phyloP scores from a whole-genome alignment of 495 filamentous ascomycete species.

The Aspergillus bertholletiae region DNA sequence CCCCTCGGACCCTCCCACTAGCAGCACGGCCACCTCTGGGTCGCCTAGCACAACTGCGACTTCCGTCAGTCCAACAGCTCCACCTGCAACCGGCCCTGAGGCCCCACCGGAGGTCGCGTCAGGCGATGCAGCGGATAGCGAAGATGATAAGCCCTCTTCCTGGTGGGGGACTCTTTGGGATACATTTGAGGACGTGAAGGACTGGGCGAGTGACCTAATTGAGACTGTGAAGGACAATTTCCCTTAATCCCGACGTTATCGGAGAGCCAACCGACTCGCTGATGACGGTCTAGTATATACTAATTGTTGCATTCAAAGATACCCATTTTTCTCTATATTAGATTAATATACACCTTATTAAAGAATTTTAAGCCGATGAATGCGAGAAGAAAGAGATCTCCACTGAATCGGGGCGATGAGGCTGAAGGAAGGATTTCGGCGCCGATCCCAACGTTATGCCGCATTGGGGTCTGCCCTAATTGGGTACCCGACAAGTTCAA shows the following conservation, averaged over 20 bases:
- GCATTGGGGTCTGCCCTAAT: not conserved
- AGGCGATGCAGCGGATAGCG: constrained; percentile 16
- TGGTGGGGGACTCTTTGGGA: constrained; percentile 34
- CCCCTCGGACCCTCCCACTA: constrained; percentile 36
- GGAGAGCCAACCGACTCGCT: not conserved
- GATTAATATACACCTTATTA: not conserved
- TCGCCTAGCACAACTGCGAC: constrained; percentile 5
- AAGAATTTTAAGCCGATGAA: no score
- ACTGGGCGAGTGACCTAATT: constrained; percentile 37
- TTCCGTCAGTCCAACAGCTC: not conserved
- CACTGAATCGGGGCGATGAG: not conserved
- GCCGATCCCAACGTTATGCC: no score
- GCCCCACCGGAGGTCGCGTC: constrained; percentile 15
- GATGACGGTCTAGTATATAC: not conserved
- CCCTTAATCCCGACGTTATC: constrained; percentile 6
- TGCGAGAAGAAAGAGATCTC: no score
- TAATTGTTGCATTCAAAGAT: constrained; percentile 4
- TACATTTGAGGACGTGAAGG: constrained; percentile 33
- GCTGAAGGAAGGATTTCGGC: no score
- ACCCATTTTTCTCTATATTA: constrained; percentile 7
- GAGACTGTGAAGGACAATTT: constrained; percentile 34
- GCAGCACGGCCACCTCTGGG: not conserved
- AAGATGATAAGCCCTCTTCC: constrained; percentile 23
- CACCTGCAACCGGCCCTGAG: constrained; percentile 7
- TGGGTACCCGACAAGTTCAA: not conserved